These are phyloP conservation scores for Anthracocystis setariae DNA, from an alignment of 1,284 basidiomycete genomes.

Conservation along the genomic window DNA sequence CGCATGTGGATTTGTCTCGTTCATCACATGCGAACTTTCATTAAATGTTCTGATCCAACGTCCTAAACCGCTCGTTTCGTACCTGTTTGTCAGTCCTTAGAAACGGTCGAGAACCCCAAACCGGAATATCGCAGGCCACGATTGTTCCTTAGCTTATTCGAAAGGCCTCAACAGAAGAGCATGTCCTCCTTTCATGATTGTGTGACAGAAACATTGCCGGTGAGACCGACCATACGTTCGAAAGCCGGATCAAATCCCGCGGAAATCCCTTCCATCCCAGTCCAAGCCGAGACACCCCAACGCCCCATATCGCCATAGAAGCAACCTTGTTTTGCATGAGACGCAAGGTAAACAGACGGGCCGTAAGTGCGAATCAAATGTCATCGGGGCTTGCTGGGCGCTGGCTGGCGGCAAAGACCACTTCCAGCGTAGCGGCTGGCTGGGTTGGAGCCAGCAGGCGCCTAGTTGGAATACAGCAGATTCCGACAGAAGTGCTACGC, in stretches of 20 bases:
- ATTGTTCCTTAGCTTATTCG: too few species aligned
- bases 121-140: too few species aligned
- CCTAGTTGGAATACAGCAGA: neutral
- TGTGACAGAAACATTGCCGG: too few species aligned
- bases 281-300: neutral
- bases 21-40: neutral
- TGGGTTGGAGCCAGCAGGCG: neutral
- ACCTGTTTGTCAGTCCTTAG: too few species aligned
- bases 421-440: conserved; percentile 1
- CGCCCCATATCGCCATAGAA: neutral
- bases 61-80: too few species aligned
- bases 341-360: neutral
- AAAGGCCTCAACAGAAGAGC: too few species aligned
- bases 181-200: conserved; percentile 1
- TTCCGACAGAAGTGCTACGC: neutral
- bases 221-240: conserved; percentile 1
- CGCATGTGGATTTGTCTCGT: neutral
- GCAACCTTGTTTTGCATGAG: neutral
- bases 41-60: neutral
- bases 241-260: conserved; percentile 10
- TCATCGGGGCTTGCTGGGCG: neutral
- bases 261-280: neutral
- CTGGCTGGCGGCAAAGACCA: neutral
- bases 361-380: neutral
- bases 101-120: too few species aligned